These are phyloP conservation scores for Coemansia sp. DNA, from an alignment of 192 early-diverging fungal species.

Conservation along the genomic window DNA sequence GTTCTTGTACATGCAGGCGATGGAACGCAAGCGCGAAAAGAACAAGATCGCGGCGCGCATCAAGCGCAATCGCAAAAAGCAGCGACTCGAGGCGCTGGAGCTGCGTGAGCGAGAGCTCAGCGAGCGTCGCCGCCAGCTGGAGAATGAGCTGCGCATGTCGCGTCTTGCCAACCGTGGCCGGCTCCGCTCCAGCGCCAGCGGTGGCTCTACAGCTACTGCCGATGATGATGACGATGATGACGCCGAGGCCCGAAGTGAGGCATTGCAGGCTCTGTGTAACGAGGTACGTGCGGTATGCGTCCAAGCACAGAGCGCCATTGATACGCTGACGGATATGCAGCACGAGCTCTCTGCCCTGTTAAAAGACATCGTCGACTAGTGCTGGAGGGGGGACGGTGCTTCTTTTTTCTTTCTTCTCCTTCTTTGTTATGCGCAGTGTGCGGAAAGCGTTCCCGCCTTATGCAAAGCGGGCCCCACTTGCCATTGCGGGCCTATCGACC, in stretches of 20 bases:
- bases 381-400: not conserved
- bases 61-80: constrained; percentile 50
- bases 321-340: not conserved
- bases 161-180: not conserved
- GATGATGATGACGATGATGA: not conserved
- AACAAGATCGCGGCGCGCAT: constrained; percentile 45
- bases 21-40: constrained; percentile 37
- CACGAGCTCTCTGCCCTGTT: not conserved
- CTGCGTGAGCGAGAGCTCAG: constrained; percentile 29
- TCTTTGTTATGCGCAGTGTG: too few relatives aligned
- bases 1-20: constrained; percentile 5
- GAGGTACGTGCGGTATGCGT: not conserved
- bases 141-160: constrained; percentile 26
- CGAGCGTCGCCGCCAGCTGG: constrained; percentile 13
- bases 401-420: not conserved
- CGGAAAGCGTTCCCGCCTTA: too few relatives aligned
- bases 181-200: not conserved
- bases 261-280: not conserved
- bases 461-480: too few relatives aligned
- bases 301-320: constrained; percentile 2
- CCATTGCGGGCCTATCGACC: too few relatives aligned
- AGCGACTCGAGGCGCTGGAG: constrained; percentile 35
- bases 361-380: not conserved
- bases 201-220: not conserved
- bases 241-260: not conserved